Percentiles rank a stretch among this genome's conserved stretches.
These are phyloP conservation scores for Musa itinerans DNA, from an alignment of 176 grass and related monocot genomes.

Conservation along the genomic window DNA sequence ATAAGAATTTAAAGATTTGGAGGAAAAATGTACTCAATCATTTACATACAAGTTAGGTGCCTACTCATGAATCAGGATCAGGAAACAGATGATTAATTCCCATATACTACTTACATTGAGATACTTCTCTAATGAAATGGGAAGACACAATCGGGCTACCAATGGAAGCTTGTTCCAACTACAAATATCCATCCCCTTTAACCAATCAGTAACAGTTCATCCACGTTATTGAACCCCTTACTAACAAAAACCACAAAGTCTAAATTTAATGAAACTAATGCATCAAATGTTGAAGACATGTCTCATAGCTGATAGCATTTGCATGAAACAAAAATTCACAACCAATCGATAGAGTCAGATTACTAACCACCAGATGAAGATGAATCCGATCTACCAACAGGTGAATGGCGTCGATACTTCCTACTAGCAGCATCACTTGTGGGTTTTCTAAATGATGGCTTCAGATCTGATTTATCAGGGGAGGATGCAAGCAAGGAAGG, in stretches of 20 bases:
- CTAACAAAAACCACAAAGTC: not conserved
- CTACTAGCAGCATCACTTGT: slow-evolving; percentile 16
- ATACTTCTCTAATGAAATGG: not conserved
- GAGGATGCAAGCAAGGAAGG: not conserved
- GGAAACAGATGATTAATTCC: not conserved
- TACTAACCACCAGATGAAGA: slow-evolving; percentile 13
- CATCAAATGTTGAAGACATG: not conserved
- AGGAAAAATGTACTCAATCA: no score
- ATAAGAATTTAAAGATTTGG: no score
- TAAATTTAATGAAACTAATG: not conserved
- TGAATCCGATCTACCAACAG: slow-evolving; percentile 10
- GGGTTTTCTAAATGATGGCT: slow-evolving; percentile 17
- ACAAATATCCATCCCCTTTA: not conserved
- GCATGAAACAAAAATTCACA: not conserved
- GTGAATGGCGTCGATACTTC: slow-evolving; percentile 22
- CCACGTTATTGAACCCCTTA: not conserved
- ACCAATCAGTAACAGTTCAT: not conserved
- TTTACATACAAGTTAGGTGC: no score
- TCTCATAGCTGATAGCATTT: not conserved
- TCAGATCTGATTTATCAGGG: slow-evolving; percentile 6
- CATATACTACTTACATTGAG: not conserved
- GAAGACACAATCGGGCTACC: not conserved
- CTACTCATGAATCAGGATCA: not conserved
- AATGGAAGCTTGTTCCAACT: not conserved
- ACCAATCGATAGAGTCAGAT: not conserved